A percentile compares a stretch with the other conserved stretches of the same genome.
Conservation (phyloP, 2,329 filamentous ascomycete genomes). For the Podosphaera fusca region DNA sequence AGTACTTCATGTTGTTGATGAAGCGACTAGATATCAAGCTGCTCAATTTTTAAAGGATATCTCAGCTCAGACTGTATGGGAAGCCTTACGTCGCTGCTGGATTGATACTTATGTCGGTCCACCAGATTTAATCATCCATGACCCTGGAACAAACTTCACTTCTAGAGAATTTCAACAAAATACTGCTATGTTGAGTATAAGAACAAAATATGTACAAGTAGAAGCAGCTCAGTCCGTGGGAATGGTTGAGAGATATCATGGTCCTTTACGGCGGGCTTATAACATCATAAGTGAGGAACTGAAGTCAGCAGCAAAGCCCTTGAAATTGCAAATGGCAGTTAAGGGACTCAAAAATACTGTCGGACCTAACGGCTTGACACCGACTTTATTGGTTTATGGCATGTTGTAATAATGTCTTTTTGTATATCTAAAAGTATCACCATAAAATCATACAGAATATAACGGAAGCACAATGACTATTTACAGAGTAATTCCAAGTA, state of each 20-base stretch:
- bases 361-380: background rate
- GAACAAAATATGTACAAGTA: background rate
- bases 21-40: background rate
- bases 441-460: too few species aligned
- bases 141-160: slow-evolving; percentile 2
- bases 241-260: slow-evolving; percentile 1
- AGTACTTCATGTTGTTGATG: slow-evolving; percentile 18
- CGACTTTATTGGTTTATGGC: background rate
- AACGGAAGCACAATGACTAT: too few species aligned
- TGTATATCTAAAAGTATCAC: too few species aligned
- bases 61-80: background rate
- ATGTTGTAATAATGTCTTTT: too few species aligned
- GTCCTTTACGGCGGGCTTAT: background rate
- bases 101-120: slow-evolving; percentile 2
- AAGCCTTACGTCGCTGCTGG: slow-evolving; percentile 2
- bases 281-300: background rate
- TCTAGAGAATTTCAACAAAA: slow-evolving; percentile 1
- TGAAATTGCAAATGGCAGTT: slow-evolving; percentile 1
- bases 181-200: background rate
- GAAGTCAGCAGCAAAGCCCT: background rate
- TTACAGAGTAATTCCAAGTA: too few species aligned
- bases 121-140: background rate
- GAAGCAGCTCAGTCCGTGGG: slow-evolving; percentile 2
- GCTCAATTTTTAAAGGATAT: slow-evolving; percentile 1
- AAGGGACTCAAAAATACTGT: background rate